Base-by-base conservation (phyloP, 75 land plant genomes). In the Pinus albicaulis region DNA sequence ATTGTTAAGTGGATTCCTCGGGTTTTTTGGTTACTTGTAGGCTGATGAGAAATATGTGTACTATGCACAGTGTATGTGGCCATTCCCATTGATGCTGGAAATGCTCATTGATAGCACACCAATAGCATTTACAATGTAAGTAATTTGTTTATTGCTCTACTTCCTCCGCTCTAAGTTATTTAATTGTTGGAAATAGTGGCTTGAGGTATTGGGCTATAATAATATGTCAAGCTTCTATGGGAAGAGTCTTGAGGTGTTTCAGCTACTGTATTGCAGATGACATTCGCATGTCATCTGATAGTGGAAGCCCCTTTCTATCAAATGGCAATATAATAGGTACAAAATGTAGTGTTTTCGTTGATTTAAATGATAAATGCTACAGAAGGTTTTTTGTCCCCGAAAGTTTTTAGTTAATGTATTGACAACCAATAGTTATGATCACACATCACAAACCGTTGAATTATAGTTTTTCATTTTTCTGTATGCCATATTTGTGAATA, bases 221-320 rank as follows among this genome's bases (percentile, higher is more conserved):
- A n/a, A 8, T 66, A 66, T 52, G 52, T 11, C 71, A 52, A 19
- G 71, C 71, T 38, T 66, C 71, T 38, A 11, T 36, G 2, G 41
- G 71, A 2, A 66, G 71, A 66, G 17, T 76, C 55, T 85, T 88
- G 89, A 70, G 87, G 36, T 88, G 90, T 80, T 82, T 88, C 63
- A 24, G 80, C 31, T 88, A 85, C 57, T 88, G 90, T 23, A 83
- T 57, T 57, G 90, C 80, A 8, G 83, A 83, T 80, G 85, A 78
- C 56, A 61, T 73, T 28, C 79, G 80, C 15, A 80, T 78, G 31
- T 76, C 90, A 24, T 55, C 80, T 71, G 81, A 78, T 44, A 69
- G 25, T 56, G 79, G 85, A 68, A 62, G 64, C 19, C 36, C 82
- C 14, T 75, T 73, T 57, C 25, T 44, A 73, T 69, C 79, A 41